Evolutionary conservation across 768 basidiomycete genomes (phyloP).

Genomic region (Amanita phalloides): DNA sequence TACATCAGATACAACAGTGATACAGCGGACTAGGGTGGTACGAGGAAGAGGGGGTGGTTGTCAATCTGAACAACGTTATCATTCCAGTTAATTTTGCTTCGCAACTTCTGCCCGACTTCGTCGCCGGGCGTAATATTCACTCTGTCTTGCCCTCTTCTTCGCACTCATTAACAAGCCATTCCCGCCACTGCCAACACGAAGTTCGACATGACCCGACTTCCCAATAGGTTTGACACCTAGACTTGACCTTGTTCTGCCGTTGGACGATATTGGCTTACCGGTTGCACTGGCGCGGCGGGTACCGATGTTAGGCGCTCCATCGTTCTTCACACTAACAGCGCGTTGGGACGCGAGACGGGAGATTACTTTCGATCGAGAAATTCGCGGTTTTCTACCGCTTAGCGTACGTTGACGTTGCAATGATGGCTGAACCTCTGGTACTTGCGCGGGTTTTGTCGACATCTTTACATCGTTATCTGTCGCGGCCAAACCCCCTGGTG

Average conservation of each 20-base stretch:
- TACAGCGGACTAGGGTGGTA: slow-evolving; percentile 1
- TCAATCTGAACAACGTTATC: neutral
- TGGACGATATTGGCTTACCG: neutral
- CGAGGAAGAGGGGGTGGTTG: neutral
- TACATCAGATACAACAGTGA: neutral
- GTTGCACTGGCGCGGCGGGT: slow-evolving; percentile 8
- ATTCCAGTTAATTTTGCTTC: neutral
- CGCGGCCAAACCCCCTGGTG: neutral
- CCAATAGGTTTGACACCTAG: slow-evolving; percentile 29
- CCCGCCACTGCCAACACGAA: slow-evolving; percentile 18
- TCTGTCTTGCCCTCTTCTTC: slow-evolving; percentile 67
- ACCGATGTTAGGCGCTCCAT: neutral
- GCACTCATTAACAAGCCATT: slow-evolving; percentile 44
- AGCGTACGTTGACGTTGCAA: slow-evolving; percentile 11
- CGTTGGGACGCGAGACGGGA: slow-evolving; percentile 68
- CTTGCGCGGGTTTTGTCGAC: neutral
- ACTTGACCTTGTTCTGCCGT: slow-evolving; percentile 38
- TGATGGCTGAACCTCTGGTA: neutral
- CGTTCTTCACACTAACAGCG: slow-evolving; percentile 13
- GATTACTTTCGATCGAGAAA: slow-evolving; percentile 75
- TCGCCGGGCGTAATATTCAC: slow-evolving; percentile 52
- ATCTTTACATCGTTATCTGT: neutral
- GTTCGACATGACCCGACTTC: slow-evolving; percentile 18
- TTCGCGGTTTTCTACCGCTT: slow-evolving; percentile 55
- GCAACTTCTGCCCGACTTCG: slow-evolving; percentile 28